Evolutionary conservation across 495 filamentous ascomycete species (phyloP).

Genomic region (Penicillium longicatenatum): DNA sequence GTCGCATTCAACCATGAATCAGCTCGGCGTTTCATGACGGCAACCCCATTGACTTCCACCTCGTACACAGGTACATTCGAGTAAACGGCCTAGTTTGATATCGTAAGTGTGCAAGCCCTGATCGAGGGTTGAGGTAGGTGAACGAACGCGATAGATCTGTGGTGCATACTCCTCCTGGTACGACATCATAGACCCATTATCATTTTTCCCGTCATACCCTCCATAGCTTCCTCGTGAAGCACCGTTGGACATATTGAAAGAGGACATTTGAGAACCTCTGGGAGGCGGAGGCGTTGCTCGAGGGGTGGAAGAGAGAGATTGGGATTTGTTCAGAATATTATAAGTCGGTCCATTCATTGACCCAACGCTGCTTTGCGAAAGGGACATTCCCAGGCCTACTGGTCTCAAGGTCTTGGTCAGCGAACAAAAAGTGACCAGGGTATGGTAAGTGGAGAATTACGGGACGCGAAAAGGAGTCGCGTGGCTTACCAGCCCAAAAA

Average conservation of each 20-base stretch:
- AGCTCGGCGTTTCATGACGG: conserved; percentile 89
- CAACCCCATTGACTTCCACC: conserved; percentile 90
- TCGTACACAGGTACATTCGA: conserved; percentile 95
- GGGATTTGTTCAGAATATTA: conserved; percentile 53
- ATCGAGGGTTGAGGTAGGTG: conserved; percentile 3
- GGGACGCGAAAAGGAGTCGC: conserved; percentile 41
- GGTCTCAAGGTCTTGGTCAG: conserved; percentile 1
- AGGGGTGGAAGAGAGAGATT: conserved; percentile 56
- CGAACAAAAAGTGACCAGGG: conserved; percentile 18
- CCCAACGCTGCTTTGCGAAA: conserved; percentile 46
- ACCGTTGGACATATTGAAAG: conserved; percentile 47
- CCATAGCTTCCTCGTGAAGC: conserved; percentile 38
- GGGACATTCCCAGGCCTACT: conserved; percentile 35
- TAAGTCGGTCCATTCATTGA: conserved; percentile 42
- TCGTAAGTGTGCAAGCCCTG: conserved; percentile 23
- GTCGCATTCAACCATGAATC: conserved; percentile 96
- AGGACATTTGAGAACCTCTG: conserved; percentile 47
- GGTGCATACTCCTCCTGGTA: conserved; percentile 60
- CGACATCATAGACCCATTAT: conserved; percentile 48
- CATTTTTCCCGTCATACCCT: conserved; percentile 52
- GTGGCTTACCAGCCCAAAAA: conserved; percentile 32
- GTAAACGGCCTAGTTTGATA: conserved; percentile 74
- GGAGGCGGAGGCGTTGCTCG: conserved; percentile 53
- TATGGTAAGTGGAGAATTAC: conserved; percentile 26
- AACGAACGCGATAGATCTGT: conserved; percentile 71